Percentiles rank a stretch among this genome's conserved stretches.
phyloP scores from a whole-genome alignment of 1,284 basidiomycete species.

The Fomitiporia mediterranea region DNA sequence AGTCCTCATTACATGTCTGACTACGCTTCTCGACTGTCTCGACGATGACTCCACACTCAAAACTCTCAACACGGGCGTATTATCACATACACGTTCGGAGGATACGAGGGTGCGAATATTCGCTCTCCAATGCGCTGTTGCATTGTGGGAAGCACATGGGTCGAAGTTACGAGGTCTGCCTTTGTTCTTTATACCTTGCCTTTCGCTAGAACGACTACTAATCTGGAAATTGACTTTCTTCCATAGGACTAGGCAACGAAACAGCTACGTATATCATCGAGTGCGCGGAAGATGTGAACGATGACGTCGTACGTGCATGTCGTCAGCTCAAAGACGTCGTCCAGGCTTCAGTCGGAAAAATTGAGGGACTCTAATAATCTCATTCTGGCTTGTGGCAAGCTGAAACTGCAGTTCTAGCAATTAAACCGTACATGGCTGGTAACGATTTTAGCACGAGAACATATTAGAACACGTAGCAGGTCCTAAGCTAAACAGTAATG shows the following conservation, averaged over 20 bases:
- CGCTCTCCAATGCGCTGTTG: conserved; percentile 65
- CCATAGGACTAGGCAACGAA: conserved; percentile 64
- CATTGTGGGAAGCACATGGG: conserved; percentile 78
- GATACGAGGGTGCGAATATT: conserved; percentile 60
- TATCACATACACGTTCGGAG: conserved; percentile 86
- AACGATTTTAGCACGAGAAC: no score
- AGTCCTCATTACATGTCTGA: conserved; percentile 44
- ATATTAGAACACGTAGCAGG: no score
- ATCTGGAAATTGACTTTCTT: neutral
- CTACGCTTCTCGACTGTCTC: conserved; percentile 50
- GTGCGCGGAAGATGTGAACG: conserved; percentile 79
- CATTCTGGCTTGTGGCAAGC: no score
- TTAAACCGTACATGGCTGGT: no score
- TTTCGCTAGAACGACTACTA: no score
- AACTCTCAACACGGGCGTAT: conserved; percentile 74
- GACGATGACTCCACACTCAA: conserved; percentile 70
- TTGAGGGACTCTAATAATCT: conserved; percentile 31
- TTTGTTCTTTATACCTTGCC: conserved; percentile 16
- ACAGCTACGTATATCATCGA: conserved; percentile 81
- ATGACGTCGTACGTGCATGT: conserved; percentile 64
- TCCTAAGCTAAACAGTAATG: no score
- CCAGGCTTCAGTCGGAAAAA: conserved; percentile 64
- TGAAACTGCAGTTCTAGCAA: no score
- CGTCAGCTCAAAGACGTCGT: conserved; percentile 62
- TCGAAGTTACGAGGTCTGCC: conserved; percentile 65